These are phyloP conservation scores for Saturnispora gosingensis DNA, from an alignment of 805 yeast genomes.

Conservation along the genomic window DNA sequence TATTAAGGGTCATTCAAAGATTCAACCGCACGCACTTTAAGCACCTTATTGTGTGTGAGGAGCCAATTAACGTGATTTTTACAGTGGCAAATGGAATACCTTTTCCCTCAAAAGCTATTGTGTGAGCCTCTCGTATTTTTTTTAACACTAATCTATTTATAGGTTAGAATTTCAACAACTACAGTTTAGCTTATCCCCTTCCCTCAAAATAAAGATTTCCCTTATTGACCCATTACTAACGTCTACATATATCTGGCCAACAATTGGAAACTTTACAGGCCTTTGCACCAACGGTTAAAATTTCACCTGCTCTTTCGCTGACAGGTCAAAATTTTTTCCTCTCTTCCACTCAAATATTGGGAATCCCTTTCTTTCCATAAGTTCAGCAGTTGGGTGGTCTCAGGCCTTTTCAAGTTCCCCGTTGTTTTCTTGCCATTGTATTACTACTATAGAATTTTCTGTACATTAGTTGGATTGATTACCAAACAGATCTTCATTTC, in stretches of 20 bases:
- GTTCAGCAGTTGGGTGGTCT: not conserved
- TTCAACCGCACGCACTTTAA: not conserved
- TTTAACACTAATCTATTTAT: not conserved
- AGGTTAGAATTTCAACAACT: not conserved
- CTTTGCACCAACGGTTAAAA: not conserved
- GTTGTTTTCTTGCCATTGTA: not conserved
- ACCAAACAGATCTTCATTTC: not conserved
- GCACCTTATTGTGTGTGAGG: not conserved
- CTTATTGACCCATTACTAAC: not conserved
- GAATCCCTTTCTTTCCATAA: not conserved
- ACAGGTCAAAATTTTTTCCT: constrained; percentile 3
- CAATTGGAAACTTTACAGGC: not conserved
- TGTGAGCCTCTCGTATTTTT: not conserved
- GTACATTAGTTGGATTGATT: not conserved
- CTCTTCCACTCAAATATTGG: not conserved
- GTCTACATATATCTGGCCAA: not conserved
- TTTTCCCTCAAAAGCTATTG: not conserved
- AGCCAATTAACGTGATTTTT: not conserved
- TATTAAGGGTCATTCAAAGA: not conserved
- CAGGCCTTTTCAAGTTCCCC: not conserved
- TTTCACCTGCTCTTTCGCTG: constrained; percentile 1
- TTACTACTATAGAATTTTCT: not conserved
- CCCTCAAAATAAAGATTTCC: not conserved
- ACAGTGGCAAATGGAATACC: not conserved
- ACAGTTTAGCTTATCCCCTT: not conserved